Evolutionary conservation across 768 basidiomycete species (phyloP).

Genomic region (Panellus pusillus): DNA sequence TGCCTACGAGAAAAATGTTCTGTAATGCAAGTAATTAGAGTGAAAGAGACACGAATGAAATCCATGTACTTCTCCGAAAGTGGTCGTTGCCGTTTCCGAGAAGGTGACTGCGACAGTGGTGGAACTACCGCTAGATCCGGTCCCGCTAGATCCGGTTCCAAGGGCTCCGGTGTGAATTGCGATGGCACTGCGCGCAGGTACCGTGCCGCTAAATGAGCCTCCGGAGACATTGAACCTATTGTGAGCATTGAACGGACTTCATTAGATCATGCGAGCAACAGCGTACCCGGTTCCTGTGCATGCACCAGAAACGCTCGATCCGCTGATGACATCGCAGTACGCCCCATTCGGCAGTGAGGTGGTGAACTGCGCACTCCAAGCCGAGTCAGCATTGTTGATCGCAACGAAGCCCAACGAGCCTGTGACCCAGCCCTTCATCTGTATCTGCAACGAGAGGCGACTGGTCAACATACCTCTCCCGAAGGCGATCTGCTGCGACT

Average conservation of each 20-base stretch:
- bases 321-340: conserved; percentile 68
- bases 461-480: conserved; percentile 46
- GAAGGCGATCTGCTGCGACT: conserved; percentile 63
- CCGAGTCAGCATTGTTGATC: conserved; percentile 62
- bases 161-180: conserved; percentile 53
- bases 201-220: conserved; percentile 50
- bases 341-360: conserved; percentile 57
- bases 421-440: too few species aligned
- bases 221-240: conserved; percentile 50
- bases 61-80: conserved; percentile 46
- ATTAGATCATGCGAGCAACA: neutral
- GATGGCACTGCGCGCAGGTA: conserved; percentile 52
- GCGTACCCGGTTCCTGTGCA: conserved; percentile 57
- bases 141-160: conserved; percentile 12
- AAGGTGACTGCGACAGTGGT: conserved; percentile 45
- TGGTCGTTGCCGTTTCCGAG: conserved; percentile 55
- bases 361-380: conserved; percentile 56
- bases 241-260: neutral
- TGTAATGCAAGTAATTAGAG: conserved; percentile 21
- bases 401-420: conserved; percentile 60
- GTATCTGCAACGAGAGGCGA: neutral
- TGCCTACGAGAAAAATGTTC: conserved; percentile 64
- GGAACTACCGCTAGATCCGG: conserved; percentile 21
- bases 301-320: conserved; percentile 35
- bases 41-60: neutral